phyloP scores from a whole-genome alignment of 2,329 filamentous ascomycete species.

The Didymellaceae sp. region DNA sequence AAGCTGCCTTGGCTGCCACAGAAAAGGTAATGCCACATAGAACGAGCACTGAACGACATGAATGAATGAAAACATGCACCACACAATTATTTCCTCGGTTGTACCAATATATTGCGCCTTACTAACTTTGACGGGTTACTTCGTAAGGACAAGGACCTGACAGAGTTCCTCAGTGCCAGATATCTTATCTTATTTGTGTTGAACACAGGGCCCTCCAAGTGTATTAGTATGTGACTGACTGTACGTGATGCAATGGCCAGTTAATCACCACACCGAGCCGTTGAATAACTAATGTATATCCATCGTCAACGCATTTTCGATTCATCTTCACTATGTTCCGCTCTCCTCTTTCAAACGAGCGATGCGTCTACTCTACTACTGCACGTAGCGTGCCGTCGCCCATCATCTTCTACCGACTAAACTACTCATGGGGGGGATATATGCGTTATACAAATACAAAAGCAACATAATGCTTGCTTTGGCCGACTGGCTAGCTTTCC shows the following conservation, averaged over 20 bases:
- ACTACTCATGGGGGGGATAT: constrained; percentile 17
- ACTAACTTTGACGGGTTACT: too few relatives aligned
- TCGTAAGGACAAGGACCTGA: too few relatives aligned
- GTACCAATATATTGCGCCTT: too few relatives aligned
- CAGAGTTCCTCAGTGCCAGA: too few relatives aligned
- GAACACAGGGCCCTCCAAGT: background rate
- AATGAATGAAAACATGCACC: constrained; percentile 21
- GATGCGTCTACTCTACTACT: constrained; percentile 2
- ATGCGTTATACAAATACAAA: constrained; percentile 17
- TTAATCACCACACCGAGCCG: too few relatives aligned
- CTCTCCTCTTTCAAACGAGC: constrained; percentile 3
- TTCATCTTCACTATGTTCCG: background rate
- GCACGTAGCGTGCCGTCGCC: background rate
- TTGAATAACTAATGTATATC: background rate
- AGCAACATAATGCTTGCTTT: constrained; percentile 1
- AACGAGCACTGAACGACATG: constrained; percentile 13
- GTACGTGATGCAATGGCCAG: too few relatives aligned
- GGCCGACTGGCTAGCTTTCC: too few relatives aligned
- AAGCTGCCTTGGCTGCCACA: background rate
- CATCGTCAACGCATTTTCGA: constrained; percentile 7
- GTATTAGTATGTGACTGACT: background rate
- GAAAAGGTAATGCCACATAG: constrained; percentile 1
- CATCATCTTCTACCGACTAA: too few relatives aligned
- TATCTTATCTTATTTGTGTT: background rate
- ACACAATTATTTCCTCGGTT: background rate